A percentile compares a stretch with the other conserved stretches of the same genome.
Evolutionary conservation across 164 flowering plant genomes (phyloP).

Genomic region (Cinnamomum chago): DNA sequence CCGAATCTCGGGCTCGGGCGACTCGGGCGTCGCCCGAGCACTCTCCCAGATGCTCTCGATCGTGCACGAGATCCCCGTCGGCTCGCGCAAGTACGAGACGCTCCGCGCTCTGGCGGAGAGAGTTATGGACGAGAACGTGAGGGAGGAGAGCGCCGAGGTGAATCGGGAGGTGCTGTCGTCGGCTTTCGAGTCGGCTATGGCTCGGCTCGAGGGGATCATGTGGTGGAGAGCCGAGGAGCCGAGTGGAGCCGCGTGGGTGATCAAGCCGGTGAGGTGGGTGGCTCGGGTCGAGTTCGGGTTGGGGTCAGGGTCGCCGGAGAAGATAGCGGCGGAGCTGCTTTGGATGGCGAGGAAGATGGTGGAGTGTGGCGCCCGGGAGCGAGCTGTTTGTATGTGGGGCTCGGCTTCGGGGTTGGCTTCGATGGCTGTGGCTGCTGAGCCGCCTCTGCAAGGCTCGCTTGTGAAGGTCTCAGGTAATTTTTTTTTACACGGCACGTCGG

Average conservation of each 20-base stretch:
- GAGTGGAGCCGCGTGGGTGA: conserved; percentile 4
- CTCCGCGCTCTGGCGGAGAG: conserved; percentile 67
- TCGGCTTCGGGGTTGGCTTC: conserved; percentile 55
- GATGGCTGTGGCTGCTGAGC: conserved; percentile 59
- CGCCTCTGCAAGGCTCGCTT: conserved; percentile 52
- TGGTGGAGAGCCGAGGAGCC: background rate
- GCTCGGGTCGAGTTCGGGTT: background rate
- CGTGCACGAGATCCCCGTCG: conserved; percentile 55
- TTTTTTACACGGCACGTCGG: background rate
- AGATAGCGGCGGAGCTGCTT: conserved; percentile 75
- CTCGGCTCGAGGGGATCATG: background rate
- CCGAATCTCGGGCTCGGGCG: conserved; percentile 10
- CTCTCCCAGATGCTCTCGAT: conserved; percentile 58
- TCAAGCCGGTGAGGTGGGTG: conserved; percentile 22
- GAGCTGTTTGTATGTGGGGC: conserved; percentile 62
- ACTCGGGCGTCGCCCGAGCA: conserved; percentile 59
- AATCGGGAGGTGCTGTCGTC: conserved; percentile 54
- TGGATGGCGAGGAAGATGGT: conserved; percentile 72
- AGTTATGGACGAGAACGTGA: conserved; percentile 59
- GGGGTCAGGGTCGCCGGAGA: conserved; percentile 45
- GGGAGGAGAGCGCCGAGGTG: conserved; percentile 37
- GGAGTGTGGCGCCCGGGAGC: conserved; percentile 52
- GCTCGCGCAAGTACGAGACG: conserved; percentile 72
- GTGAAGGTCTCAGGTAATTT: conserved; percentile 59
- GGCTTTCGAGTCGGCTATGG: conserved; percentile 53